Percentiles rank a stretch among this genome's conserved stretches.
phyloP scores from a whole-genome alignment of 495 filamentous ascomycete species.

The Penicillium coffeae region DNA sequence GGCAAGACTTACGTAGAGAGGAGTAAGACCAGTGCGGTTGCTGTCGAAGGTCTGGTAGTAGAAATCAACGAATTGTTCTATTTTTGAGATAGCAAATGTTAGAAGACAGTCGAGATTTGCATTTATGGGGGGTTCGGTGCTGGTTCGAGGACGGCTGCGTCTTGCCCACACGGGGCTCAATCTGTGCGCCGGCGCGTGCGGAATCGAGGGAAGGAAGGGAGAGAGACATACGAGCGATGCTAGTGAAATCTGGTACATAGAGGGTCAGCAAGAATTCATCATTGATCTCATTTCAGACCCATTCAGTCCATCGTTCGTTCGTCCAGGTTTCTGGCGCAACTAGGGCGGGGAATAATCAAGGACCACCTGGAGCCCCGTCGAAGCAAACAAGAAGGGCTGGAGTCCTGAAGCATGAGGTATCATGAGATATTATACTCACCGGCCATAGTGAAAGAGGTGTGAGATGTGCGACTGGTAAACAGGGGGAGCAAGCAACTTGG shows the following conservation, averaged over 20 bases:
- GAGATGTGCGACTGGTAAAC: constrained; percentile 8
- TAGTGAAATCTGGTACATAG: constrained; percentile 42
- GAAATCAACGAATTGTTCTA: constrained; percentile 79
- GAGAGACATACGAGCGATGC: constrained; percentile 51
- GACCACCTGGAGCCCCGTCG: constrained; percentile 17
- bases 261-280: constrained; percentile 16
- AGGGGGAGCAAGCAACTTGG: constrained; percentile 6
- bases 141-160: neutral
- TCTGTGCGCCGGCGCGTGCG: constrained; percentile 8
- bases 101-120: neutral
- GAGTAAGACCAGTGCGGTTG: constrained; percentile 54
- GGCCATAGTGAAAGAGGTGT: constrained; percentile 39
- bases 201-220: neutral
- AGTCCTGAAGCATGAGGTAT: neutral
- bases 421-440: constrained; percentile 23
- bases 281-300: neutral
- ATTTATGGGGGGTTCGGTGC: neutral
- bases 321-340: constrained; percentile 13
- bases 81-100: neutral
- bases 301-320: constrained; percentile 1
- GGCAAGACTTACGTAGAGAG: constrained; percentile 67
- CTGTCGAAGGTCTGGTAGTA: constrained; percentile 86
- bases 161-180: constrained; percentile 4
- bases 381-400: neutral
- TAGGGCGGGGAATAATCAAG: constrained; percentile 7